Evolutionary conservation across 2,329 filamentous ascomycete species (phyloP), one percentile per base, ranked within the genome.

Genomic region (Cyclaneusma minus): DNA sequence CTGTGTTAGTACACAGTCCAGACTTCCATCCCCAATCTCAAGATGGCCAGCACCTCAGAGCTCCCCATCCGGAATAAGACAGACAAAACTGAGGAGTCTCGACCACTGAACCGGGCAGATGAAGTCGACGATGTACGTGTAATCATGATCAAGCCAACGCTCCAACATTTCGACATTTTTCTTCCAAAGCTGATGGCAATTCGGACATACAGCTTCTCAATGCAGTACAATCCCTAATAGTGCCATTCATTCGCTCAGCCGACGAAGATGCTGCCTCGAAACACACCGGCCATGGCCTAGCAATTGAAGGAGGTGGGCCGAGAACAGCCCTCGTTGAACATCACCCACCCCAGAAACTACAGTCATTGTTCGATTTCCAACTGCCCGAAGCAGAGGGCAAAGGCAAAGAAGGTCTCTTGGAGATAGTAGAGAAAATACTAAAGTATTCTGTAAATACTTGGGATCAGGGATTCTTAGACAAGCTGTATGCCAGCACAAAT

Each of bases 361-460:
- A 55, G 2, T 56, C 65, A 22, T 57, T 68, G 25, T 54, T 77
- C 34, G 53, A 62, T 7, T 56, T 81, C 21, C 52, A 64, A 5
- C 55, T 83, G 5, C 72, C 77, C 0, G 41, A 52, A 3, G 53
- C 50, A 3, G 48, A 60, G 20, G 73, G 68, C 6, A 57, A 55
- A 34, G 77, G 74, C 1, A 78, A 78, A 39, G 67, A 79, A 22
- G 87, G 85, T 0, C 56, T 94, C 16, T 56, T 93, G 15, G 62
- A 70, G 17, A 68, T 69, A 3, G 64, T 92, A 23, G 58, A 71
- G 37, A 66, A 72, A 33, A 62, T 94, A 12, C 60, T 95, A 21
- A 63, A 68, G 36, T 84, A 91, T 51, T 89, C 79, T 44, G 87
- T 95, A 45, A 98, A 98, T 54, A 94, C 87, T n/a, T 95, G 85